Evolutionary conservation across 139 green algal species (phyloP).

Genomic region (Tetradesmus lagerheimii): DNA sequence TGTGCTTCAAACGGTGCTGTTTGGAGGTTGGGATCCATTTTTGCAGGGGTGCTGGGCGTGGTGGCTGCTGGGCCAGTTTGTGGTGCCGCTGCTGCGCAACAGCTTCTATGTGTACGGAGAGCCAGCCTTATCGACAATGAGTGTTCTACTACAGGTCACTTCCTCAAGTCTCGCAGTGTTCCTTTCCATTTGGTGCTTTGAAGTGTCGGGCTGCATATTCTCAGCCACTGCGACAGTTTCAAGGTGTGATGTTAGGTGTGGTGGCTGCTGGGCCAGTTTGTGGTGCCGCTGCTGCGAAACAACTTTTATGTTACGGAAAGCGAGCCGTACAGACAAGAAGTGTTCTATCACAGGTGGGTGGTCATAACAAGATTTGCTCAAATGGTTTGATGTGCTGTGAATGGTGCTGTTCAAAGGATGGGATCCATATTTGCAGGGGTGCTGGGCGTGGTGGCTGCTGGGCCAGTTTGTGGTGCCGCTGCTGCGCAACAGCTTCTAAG

Average conservation of each 20-base stretch:
- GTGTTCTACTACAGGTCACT: no score
- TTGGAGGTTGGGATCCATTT: no score
- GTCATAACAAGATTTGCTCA: no score
- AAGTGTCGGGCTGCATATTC: no score
- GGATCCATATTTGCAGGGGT: no score
- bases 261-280: slow-evolving; percentile 81
- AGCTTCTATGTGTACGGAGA: slow-evolving; percentile 95
- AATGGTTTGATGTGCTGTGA: no score
- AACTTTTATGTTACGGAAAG: slow-evolving; percentile 94
- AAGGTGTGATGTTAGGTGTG: slow-evolving; percentile 78
- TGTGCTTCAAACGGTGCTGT: no score
- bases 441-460: slow-evolving; percentile 88
- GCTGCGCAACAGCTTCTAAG: slow-evolving; percentile 89
- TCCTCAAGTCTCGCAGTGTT: no score
- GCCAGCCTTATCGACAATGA: no score
- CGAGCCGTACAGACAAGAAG: slow-evolving; percentile 80
- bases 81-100: slow-evolving; percentile 84
- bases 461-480: slow-evolving; percentile 79
- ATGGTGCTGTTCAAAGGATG: no score
- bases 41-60: slow-evolving; percentile 72
- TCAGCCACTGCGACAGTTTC: no score
- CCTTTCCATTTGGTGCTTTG: no score
- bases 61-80: slow-evolving; percentile 80
- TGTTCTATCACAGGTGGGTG: slow-evolving; percentile 91
- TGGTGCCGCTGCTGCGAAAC: slow-evolving; percentile 85